Conservation (phyloP, 352 stramenopile genomes). For the Pythium inflatum region DNA sequence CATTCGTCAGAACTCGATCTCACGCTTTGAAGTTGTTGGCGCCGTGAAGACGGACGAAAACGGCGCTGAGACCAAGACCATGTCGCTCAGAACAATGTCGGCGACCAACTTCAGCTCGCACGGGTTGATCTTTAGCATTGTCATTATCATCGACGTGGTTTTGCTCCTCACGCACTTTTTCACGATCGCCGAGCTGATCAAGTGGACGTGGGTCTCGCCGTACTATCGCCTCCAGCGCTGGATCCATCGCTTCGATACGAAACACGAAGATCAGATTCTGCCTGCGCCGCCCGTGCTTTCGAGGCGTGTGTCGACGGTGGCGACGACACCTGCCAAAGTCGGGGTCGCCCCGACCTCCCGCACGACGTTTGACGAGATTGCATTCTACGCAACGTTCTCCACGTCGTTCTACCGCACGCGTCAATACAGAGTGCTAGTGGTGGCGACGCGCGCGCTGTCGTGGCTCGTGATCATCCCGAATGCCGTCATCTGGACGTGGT, state of each 20-base stretch:
- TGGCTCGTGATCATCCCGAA: constrained; percentile 65
- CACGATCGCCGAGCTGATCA: constrained; percentile 28
- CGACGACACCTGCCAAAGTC: too few relatives aligned
- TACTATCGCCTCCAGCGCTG: too few relatives aligned
- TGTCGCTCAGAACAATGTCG: constrained; percentile 21
- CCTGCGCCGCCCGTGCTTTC: not conserved
- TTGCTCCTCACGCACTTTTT: constrained; percentile 26
- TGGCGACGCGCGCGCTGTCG: constrained; percentile 41
- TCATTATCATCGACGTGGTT: constrained; percentile 26
- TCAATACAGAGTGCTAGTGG: constrained; percentile 36
- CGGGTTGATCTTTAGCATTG: constrained; percentile 26
- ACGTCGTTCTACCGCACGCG: constrained; percentile 55
- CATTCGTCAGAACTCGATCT: constrained; percentile 50
- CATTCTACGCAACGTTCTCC: constrained; percentile 23
- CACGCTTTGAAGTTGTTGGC: constrained; percentile 20
- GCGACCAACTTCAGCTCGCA: constrained; percentile 29
- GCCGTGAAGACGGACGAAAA: not conserved
- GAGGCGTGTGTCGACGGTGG: too few relatives aligned
- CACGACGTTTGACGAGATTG: constrained; percentile 22
- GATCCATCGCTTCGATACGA: not conserved
- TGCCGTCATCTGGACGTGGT: constrained; percentile 48
- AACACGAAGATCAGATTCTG: not conserved
- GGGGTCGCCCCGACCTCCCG: too few relatives aligned
- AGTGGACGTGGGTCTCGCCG: constrained; percentile 11
- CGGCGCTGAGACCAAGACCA: constrained; percentile 11